phyloP scores from a whole-genome alignment of 1,284 basidiomycete genomes.

The Wolfiporia cocos region DNA sequence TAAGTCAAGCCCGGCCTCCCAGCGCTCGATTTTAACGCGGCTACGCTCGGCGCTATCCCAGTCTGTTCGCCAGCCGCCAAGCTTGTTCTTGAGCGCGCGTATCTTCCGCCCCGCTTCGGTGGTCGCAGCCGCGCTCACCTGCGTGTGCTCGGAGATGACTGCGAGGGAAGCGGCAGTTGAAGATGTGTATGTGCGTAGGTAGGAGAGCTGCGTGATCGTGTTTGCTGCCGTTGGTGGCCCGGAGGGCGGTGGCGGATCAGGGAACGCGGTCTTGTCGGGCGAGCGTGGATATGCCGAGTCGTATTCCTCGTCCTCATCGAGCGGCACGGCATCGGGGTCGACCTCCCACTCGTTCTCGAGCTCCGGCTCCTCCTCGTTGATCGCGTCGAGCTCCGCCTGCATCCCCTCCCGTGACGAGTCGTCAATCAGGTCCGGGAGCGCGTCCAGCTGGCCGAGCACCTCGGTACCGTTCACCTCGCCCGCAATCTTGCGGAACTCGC shows the following conservation, averaged over 20 bases:
- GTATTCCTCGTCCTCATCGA: constrained; percentile 38
- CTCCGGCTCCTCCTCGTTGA: constrained; percentile 40
- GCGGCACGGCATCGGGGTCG: constrained; percentile 41
- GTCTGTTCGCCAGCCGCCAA: constrained; percentile 70
- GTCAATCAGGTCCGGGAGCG: constrained; percentile 45
- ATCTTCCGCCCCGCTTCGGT: constrained; percentile 79
- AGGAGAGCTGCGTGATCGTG: constrained; percentile 55
- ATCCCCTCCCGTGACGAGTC: constrained; percentile 19
- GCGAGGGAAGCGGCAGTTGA: constrained; percentile 69
- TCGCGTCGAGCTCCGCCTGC: constrained; percentile 27
- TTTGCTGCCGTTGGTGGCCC: constrained; percentile 42
- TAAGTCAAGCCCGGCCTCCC: constrained; percentile 56
- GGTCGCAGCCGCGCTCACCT: constrained; percentile 76
- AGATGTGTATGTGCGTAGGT: constrained; percentile 65
- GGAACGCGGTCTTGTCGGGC: constrained; percentile 47
- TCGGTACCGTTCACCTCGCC: constrained; percentile 72
- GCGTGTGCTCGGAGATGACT: constrained; percentile 78
- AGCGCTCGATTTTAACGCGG: constrained; percentile 63
- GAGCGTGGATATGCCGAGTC: constrained; percentile 30
- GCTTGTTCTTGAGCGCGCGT: constrained; percentile 73
- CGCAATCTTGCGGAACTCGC: constrained; percentile 72
- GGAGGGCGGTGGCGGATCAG: constrained; percentile 37
- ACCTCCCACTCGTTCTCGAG: constrained; percentile 47
- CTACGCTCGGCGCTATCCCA: constrained; percentile 79
- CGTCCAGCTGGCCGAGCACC: constrained; percentile 62